Base-by-base conservation (phyloP, 1,139 yeast species). In the Taphrina communis region DNA sequence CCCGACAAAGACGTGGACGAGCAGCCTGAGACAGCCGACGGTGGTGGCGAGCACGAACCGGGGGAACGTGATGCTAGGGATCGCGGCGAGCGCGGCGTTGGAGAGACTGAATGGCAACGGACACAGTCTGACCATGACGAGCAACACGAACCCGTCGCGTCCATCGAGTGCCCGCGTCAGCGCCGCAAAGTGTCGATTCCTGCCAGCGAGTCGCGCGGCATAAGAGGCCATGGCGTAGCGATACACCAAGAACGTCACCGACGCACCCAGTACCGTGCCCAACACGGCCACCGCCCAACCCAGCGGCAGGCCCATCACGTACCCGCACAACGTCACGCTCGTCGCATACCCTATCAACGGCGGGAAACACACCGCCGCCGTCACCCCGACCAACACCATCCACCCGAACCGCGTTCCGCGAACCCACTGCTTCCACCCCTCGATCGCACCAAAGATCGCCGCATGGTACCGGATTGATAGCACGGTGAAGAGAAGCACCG, bases 31-130 rank as follows among this genome's bases (percentile, higher is more conserved):
- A 0, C 96, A 85, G 0, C 96, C 87, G 38, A 90, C 76, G 0
- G 86, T 74, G 17, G 94, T 88, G 0, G 97, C 97, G 53, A 87
- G 76, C 7, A 87, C 81, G 77, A 89, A 94, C 39, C 87, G 85
- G 61, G 66, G 66, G 21, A 73, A 70, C 7, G 73, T 62, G 55
- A 73, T 62, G 14, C 73, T 62, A n/a, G 73, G 73, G 14, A 73
- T 69, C 9, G 75, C 69, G 39, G 75, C 68, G 73, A 94, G 82
- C 0, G 96, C 97, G 4, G 97, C 98, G 75, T 94, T 94, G 0
- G 96, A 88, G 56, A 93, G 80, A 3, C 97, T 90, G 76, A 93
- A 94, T 0, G 99, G 98, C 74, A 93, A 83, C 0, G 99, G 99
- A 74, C 97, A 91, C 70, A 93, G 78, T 69, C 97, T 82, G 57